Evolutionary conservation across 2,329 filamentous ascomycete genomes (phyloP), one percentile per base, ranked within the genome.

Genomic region (Microdochium paspali): DNA sequence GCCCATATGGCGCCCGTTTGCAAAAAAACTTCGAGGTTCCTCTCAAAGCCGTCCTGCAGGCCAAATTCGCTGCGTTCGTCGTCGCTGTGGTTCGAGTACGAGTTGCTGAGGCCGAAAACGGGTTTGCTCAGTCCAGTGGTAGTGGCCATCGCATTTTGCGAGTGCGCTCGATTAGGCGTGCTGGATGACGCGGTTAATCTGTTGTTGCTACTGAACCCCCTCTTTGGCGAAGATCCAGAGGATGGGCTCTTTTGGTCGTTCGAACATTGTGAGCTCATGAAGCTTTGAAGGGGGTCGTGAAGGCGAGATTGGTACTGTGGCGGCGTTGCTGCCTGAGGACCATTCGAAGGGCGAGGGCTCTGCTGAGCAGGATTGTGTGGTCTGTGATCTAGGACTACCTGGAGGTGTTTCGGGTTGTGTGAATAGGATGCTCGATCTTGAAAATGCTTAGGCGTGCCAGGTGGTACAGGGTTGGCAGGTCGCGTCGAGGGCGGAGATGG

Each of bases 21-120:
- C 23, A 72, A 64, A 47, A 69, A 69, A 44, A 64, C 65, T 50
- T 69, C 68, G 46, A 76, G 54, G 55, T 74, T 72, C 9, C 57
- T 61, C 51, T 73, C 68, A 49, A 69, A 76, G 2, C 72, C 72
- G 47, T 75, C 72, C 40, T 66, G 66, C 7, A 67, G 56, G 32
- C 53, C 44, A 30, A 54, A 49, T 3, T 56, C 46, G n/a, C 52
- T 45, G 21, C 50, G 26, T 10, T 18, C 18, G 35, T 18, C 54
- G 42, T 18, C 47, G 49, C 2, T 25, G 30, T 47, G 50, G 13
- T 50, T 46, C 10, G 53, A 47, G 46, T 48, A 40, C 4, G 10
- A 9, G 6, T 18, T 9, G 31, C 31, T 7, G 13, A 7, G 26
- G 13, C 13, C 26, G 26, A 7, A 7, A 28, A 13, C 26, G 26